phyloP scores from a whole-genome alignment of 768 basidiomycete species.

The Macrocybe gigantea region DNA sequence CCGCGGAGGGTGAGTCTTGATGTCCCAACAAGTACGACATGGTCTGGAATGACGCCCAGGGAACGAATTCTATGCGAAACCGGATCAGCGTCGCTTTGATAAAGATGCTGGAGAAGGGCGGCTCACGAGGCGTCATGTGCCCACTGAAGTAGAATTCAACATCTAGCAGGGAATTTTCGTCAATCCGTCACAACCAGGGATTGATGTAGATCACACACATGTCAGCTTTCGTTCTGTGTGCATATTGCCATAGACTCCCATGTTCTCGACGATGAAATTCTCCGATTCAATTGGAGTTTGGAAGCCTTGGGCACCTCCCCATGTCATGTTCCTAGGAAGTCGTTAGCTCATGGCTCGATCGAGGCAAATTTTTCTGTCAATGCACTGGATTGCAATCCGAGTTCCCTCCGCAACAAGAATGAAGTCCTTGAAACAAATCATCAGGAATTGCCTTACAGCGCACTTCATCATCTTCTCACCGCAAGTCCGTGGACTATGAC shows the following conservation, averaged over 20 bases:
- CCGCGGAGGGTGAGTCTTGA: constrained; percentile 37
- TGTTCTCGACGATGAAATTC: constrained; percentile 54
- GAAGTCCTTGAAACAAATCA: constrained; percentile 24
- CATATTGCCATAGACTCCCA: constrained; percentile 56
- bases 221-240: constrained; percentile 62
- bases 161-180: constrained; percentile 23
- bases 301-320: constrained; percentile 63
- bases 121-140: constrained; percentile 55
- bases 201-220: constrained; percentile 32
- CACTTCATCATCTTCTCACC: constrained; percentile 38
- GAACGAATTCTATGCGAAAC: constrained; percentile 35
- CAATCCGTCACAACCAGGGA: neutral
- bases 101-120: constrained; percentile 2
- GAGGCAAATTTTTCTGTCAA: neutral
- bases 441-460: constrained; percentile 18
- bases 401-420: constrained; percentile 40
- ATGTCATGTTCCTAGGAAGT: constrained; percentile 34
- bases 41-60: constrained; percentile 39
- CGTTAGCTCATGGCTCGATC: constrained; percentile 1
- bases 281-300: constrained; percentile 55
- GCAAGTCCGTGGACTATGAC: constrained; percentile 65
- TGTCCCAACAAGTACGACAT: constrained; percentile 39
- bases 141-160: constrained; percentile 54
- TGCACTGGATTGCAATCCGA: constrained; percentile 49
- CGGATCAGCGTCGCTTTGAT: neutral